Evolutionary conservation across 2,329 filamentous ascomycete species (phyloP).

Genomic region (Madurella fahalii): DNA sequence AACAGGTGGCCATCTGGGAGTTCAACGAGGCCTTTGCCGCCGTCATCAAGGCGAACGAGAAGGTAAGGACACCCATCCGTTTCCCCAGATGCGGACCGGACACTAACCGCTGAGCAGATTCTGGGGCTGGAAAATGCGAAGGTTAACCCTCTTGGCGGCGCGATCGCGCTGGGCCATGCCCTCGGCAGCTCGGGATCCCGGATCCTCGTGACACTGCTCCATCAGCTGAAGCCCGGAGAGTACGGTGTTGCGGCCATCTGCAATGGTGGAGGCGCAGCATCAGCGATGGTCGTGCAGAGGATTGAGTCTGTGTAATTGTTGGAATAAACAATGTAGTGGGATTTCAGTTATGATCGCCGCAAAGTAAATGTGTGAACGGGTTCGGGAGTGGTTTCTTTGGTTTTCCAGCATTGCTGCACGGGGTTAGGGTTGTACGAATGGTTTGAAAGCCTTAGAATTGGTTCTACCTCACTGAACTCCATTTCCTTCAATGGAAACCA

Average conservation of each 20-base stretch:
- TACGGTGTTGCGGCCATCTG: conserved; percentile 96
- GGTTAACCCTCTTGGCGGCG: conserved; percentile 85
- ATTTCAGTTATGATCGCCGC: background rate
- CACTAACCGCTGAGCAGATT: conserved; percentile 48
- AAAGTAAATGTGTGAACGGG: background rate
- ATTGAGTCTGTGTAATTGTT: conserved; percentile 53
- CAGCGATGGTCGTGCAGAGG: conserved; percentile 85
- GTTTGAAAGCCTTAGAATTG: no score
- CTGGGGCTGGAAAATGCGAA: conserved; percentile 73
- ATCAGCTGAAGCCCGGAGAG: conserved; percentile 87
- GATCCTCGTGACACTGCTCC: conserved; percentile 83
- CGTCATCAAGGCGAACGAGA: conserved; percentile 90
- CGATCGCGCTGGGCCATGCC: conserved; percentile 87
- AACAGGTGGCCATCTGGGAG: conserved; percentile 93
- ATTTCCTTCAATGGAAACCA: no score
- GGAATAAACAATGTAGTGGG: background rate
- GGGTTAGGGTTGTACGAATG: no score
- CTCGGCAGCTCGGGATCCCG: conserved; percentile 89
- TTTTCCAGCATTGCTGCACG: no score
- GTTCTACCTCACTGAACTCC: no score
- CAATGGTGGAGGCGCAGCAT: conserved; percentile 91
- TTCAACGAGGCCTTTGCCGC: conserved; percentile 98
- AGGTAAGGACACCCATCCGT: conserved; percentile 46
- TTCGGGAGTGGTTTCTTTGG: background rate
- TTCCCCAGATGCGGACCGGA: background rate